Conservation (phyloP, 2,329 filamentous ascomycete species). For the Macrophomina phaseolina region DNA sequence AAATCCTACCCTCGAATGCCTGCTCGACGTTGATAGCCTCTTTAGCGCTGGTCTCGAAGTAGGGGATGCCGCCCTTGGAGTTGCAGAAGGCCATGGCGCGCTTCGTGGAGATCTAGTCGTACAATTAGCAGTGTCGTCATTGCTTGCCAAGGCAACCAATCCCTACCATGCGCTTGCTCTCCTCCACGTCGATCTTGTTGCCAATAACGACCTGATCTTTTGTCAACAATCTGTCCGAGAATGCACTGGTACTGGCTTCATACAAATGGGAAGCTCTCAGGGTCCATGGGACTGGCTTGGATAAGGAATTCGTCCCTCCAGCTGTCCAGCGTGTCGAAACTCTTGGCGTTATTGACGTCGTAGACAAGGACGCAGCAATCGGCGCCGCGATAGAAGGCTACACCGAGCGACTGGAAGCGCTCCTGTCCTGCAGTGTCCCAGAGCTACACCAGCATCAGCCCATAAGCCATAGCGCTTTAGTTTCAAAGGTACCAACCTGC, state of each 20-base stretch:
- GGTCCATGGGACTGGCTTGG: constrained; percentile 93
- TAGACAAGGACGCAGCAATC: constrained; percentile 98
- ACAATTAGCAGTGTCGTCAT: constrained; percentile 1
- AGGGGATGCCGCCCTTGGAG: constrained; percentile 95
- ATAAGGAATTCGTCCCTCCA: constrained; percentile 99
- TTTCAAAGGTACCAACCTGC: constrained; percentile 68
- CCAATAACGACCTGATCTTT: constrained; percentile 81
- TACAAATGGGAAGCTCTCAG: constrained; percentile 97
- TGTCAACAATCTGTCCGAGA: constrained; percentile 29
- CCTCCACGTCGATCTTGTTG: constrained; percentile 99
- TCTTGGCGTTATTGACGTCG: constrained; percentile 99
- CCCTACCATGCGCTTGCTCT: constrained; percentile 88
- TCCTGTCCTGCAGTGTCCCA: constrained; percentile 99
- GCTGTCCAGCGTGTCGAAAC: constrained; percentile 96
- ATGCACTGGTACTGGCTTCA: constrained; percentile 41
- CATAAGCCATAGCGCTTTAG: neutral
- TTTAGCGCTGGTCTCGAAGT: constrained; percentile 99
- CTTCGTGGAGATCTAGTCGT: constrained; percentile 84
- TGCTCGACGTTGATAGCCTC: constrained; percentile 98
- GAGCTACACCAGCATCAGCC: constrained; percentile 63
- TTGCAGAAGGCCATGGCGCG: constrained; percentile 97
- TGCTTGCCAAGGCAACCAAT: neutral
- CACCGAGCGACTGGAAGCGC: constrained; percentile 94
- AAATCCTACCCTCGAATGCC: constrained; percentile 66
- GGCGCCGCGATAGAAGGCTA: constrained; percentile 95